phyloP scores from a whole-genome alignment of 1,284 basidiomycete species.

The Sporisorium graminicola region DNA sequence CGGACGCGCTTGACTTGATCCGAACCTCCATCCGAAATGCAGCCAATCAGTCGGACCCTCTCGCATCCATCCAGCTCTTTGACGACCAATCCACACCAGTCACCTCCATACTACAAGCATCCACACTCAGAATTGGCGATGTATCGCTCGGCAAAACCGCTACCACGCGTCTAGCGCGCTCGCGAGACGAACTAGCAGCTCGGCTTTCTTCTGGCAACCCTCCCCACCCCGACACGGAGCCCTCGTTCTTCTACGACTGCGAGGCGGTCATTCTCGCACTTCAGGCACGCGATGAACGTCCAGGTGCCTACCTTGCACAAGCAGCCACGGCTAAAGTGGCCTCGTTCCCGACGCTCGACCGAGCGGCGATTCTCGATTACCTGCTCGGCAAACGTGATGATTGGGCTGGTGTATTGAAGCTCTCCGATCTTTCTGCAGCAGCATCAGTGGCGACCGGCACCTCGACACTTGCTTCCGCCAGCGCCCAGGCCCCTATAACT shows the following conservation, averaged over 20 bases:
- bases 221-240: conserved; percentile 38
- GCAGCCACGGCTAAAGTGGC: conserved; percentile 57
- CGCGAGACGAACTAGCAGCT: conserved; percentile 39
- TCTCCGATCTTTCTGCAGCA: conserved; percentile 14
- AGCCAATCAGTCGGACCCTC: conserved; percentile 13
- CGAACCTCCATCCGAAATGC: conserved; percentile 26
- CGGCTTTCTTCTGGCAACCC: conserved; percentile 21
- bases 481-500: conserved; percentile 19
- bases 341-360: conserved; percentile 59
- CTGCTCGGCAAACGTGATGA: conserved; percentile 56
- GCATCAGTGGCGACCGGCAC: conserved; percentile 7
- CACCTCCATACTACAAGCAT: conserved; percentile 27
- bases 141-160: conserved; percentile 18
- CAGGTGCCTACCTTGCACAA: conserved; percentile 63
- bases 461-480: conserved; percentile 9
- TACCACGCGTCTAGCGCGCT: conserved; percentile 44
- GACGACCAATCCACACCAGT: conserved; percentile 24
- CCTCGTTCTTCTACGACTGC: conserved; percentile 56
- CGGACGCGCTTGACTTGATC: conserved; percentile 45
- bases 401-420: conserved; percentile 58
- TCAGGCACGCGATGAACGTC: conserved; percentile 56
- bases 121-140: conserved; percentile 23
- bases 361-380: conserved; percentile 61
- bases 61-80: conserved; percentile 32
- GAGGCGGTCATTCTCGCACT: conserved; percentile 63